These are phyloP conservation scores for Blastocrithidia nonstop DNA, from an alignment of 208 protist species.

Conservation along the genomic window DNA sequence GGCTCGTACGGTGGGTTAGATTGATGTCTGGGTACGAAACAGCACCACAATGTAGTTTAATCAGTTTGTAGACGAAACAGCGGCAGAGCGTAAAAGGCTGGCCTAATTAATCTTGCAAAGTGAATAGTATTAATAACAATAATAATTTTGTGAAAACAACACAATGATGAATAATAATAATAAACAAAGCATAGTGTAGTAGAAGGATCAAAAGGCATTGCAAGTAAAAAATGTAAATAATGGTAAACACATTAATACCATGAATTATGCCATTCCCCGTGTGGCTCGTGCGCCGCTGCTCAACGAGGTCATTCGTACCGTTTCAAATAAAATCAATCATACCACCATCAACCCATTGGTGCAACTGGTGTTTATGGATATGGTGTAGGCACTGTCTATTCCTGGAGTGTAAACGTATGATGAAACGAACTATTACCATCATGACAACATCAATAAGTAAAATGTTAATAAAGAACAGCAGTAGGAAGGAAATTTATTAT, in stretches of 20 bases:
- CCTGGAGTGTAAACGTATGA: constrained; percentile 3
- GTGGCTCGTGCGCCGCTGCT: constrained; percentile 54
- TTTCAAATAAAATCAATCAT: constrained; percentile 28
- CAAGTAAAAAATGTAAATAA: no score
- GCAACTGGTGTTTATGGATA: constrained; percentile 55
- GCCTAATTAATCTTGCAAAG: no score
- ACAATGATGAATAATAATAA: no score
- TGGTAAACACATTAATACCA: no score
- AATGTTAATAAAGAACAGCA: neutral
- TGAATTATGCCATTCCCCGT: constrained; percentile 44
- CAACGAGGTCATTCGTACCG: constrained; percentile 68
- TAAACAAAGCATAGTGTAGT: no score
- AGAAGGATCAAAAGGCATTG: no score
- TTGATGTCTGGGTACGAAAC: constrained; percentile 50
- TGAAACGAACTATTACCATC: constrained; percentile 4
- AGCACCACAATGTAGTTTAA: constrained; percentile 23
- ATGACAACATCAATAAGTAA: neutral
- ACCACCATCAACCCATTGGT: constrained; percentile 45
- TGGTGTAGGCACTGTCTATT: constrained; percentile 8
- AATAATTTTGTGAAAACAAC: no score
- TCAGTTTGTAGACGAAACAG: constrained; percentile 12
- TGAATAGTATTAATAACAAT: no score
- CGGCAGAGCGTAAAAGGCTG: constrained; percentile 11
- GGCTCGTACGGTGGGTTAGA: constrained; percentile 29
- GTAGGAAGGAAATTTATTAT: no score